Percentiles rank a stretch among this genome's conserved stretches.
Evolutionary conservation across 495 filamentous ascomycete genomes (phyloP).

Genomic region (Daldinia concentrica): DNA sequence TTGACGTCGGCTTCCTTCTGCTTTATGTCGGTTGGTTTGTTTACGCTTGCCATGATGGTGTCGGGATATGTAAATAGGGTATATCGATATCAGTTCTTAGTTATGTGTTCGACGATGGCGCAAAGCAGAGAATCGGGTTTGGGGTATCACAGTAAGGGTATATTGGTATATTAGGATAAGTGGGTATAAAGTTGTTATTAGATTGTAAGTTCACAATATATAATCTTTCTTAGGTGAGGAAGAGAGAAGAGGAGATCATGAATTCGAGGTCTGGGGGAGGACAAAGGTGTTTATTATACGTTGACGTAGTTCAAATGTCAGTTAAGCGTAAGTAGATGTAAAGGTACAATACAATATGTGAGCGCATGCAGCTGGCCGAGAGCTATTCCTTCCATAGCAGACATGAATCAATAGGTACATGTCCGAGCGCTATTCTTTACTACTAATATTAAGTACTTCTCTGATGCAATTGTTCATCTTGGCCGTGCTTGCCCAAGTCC

Average conservation of each 20-base stretch:
- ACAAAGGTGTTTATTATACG: conserved; percentile 36
- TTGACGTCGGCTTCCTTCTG: conserved; percentile 78
- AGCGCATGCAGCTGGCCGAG: conserved; percentile 36
- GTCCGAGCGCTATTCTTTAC: background rate
- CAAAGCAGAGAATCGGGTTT: conserved; percentile 9
- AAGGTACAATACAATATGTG: background rate
- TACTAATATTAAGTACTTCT: conserved; percentile 8
- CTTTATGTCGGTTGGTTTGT: conserved; percentile 71
- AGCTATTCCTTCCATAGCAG: too few relatives aligned
- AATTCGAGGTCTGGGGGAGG: conserved; percentile 8
- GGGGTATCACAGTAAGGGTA: conserved; percentile 33
- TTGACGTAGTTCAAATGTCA: conserved; percentile 37
- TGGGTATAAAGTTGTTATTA: conserved; percentile 22
- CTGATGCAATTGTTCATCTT: conserved; percentile 1
- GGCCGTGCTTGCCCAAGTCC: conserved; percentile 13
- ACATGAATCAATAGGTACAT: conserved; percentile 12
- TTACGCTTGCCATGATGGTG: conserved; percentile 59
- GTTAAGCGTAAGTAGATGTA: background rate
- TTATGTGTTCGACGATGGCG: background rate
- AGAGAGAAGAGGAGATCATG: background rate
- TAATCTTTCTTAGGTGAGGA: background rate
- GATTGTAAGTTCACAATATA: conserved; percentile 15
- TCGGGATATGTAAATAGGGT: conserved; percentile 12
- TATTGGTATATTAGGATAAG: conserved; percentile 21
- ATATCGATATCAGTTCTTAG: conserved; percentile 20